Conservation (phyloP, 352 stramenopile species). For the Pythium periplocum region DNA sequence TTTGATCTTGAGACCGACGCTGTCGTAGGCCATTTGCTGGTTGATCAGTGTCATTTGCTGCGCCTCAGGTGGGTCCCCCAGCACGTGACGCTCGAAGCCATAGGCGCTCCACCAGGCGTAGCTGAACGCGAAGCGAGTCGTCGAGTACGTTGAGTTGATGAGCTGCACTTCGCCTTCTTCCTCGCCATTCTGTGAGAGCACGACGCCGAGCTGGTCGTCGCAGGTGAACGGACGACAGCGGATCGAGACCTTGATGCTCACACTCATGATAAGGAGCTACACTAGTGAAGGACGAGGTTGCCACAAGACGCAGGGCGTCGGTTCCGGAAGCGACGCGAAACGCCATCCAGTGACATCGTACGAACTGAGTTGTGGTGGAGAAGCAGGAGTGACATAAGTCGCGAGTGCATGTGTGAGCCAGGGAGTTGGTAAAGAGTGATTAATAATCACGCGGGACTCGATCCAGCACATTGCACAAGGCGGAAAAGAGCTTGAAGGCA, state of each 20-base stretch:
- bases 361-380: too few species aligned
- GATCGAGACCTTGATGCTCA: conserved; percentile 89
- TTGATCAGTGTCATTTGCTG: conserved; percentile 88
- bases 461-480: too few species aligned
- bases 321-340: too few species aligned
- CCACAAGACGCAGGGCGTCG: too few species aligned
- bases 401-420: too few species aligned
- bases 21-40: conserved; percentile 88
- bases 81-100: conserved; percentile 86
- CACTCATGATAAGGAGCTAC: conserved; percentile 42
- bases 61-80: conserved; percentile 48
- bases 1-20: conserved; percentile 90
- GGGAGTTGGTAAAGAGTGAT: too few species aligned
- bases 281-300: background rate
- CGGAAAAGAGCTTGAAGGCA: too few species aligned
- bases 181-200: conserved; percentile 88
- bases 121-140: conserved; percentile 89
- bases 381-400: too few species aligned
- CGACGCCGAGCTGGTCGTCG: conserved; percentile 89
- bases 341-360: too few species aligned
- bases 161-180: conserved; percentile 91
- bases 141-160: conserved; percentile 92
- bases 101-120: conserved; percentile 94
- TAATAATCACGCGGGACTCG: too few species aligned
- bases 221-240: conserved; percentile 85